phyloP scores from a whole-genome alignment of 202 grass and related monocot genomes.

The Panicum hallii region DNA sequence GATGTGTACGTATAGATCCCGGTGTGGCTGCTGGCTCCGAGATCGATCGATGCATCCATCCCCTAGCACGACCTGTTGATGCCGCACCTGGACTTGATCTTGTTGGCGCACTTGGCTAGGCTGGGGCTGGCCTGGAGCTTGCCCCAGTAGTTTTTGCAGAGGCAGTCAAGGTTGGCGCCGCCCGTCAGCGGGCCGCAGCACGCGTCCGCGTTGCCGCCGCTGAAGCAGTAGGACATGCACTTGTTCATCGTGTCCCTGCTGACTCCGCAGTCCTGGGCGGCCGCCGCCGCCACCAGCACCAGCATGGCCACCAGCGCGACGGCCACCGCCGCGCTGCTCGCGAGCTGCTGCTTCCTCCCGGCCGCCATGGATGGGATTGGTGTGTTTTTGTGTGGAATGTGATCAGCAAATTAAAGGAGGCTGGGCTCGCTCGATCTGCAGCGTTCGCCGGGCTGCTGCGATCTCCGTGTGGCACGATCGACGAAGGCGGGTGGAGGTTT shows the following conservation, averaged over 20 bases:
- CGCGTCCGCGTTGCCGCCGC: not conserved
- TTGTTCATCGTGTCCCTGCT: rapidly evolving
- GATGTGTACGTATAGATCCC: too few relatives aligned
- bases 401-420: too few relatives aligned
- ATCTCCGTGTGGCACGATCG: not conserved
- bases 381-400: too few relatives aligned
- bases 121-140: not conserved
- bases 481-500: not conserved
- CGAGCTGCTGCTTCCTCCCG: not conserved
- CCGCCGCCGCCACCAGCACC: not conserved
- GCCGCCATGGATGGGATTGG: not conserved
- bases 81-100: not conserved
- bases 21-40: too few relatives aligned
- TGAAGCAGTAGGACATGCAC: not conserved
- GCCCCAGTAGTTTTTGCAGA: constrained; percentile 9
- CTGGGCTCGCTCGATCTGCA: too few relatives aligned
- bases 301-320: not conserved
- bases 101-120: not conserved
- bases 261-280: not conserved
- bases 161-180: not conserved
- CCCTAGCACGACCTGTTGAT: not conserved
- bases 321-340: not conserved
- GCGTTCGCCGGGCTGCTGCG: not conserved
- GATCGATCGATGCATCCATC: too few relatives aligned
- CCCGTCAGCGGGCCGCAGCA: not conserved